Conservation (phyloP, 441 rosid species). For the Gossypium davidsonii region DNA sequence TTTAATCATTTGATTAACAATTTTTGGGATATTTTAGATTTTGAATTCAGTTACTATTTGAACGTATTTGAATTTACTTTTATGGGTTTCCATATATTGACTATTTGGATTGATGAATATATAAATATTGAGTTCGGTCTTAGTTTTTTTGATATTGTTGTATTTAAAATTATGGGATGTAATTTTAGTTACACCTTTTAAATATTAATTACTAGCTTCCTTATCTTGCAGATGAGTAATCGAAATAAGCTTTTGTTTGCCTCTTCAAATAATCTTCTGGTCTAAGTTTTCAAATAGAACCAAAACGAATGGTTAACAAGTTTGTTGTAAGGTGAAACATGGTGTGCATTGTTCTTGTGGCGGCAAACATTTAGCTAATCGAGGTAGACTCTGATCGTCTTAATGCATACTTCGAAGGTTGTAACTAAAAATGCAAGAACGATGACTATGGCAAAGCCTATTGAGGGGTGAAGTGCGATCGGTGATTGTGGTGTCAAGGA, state of each 20-base stretch:
- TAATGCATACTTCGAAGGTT: slow-evolving; percentile 19
- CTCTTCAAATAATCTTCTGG: neutral
- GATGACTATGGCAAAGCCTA: slow-evolving; percentile 12
- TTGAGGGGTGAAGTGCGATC: slow-evolving; percentile 44
- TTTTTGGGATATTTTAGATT: too few species aligned
- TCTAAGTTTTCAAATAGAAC: neutral
- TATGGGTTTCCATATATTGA: too few species aligned
- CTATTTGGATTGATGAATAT: too few species aligned
- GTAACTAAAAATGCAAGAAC: slow-evolving; percentile 18
- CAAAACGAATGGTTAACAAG: slow-evolving; percentile 24
- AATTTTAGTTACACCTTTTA: neutral
- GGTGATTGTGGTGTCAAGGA: slow-evolving; percentile 28
- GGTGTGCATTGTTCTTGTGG: slow-evolving; percentile 13
- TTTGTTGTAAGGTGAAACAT: slow-evolving; percentile 3
- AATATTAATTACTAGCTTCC: neutral
- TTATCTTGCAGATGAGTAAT: too few species aligned
- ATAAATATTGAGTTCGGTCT: too few species aligned
- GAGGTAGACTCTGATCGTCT: neutral
- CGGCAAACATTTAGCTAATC: neutral
- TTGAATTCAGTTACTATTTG: too few species aligned
- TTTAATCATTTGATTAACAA: too few species aligned
- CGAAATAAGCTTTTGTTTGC: neutral
- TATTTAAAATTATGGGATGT: too few species aligned
- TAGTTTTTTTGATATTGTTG: too few species aligned
- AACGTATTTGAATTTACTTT: too few species aligned